A percentile compares a stretch with the other conserved stretches of the same genome.
Conservation (phyloP, 192 early-diverging fungal genomes). For the Mortierella hygrophila region DNA sequence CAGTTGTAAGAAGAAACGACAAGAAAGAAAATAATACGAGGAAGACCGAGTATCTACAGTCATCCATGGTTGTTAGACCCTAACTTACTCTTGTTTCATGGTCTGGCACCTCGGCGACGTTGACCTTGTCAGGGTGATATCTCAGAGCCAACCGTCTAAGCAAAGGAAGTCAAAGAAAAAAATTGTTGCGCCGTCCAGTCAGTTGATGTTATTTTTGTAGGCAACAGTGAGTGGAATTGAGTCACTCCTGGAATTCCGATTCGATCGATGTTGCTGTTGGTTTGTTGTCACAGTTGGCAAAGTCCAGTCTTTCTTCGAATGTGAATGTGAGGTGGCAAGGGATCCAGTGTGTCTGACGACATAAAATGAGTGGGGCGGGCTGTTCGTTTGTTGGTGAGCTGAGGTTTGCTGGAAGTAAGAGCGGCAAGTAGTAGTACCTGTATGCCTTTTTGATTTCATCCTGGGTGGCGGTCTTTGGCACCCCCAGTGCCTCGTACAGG, state of each 20-base stretch:
- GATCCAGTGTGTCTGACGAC: neutral
- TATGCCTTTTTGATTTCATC: slow-evolving; percentile 72
- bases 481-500: slow-evolving; percentile 64
- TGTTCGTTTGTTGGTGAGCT: neutral
- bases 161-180: neutral
- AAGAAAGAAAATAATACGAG: neutral
- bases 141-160: slow-evolving; percentile 65
- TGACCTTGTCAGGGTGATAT: slow-evolving; percentile 80
- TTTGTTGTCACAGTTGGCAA: neutral
- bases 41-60: slow-evolving; percentile 12
- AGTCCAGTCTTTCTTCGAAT: neutral
- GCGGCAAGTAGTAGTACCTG: slow-evolving; percentile 25
- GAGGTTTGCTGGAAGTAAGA: neutral
- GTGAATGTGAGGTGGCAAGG: neutral
- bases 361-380: neutral
- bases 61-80: neutral
- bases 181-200: neutral
- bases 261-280: neutral
- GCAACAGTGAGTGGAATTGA: neutral
- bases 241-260: neutral
- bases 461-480: slow-evolving; percentile 63
- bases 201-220: neutral
- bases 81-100: slow-evolving; percentile 44
- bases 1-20: neutral
- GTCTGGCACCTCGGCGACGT: slow-evolving; percentile 46